These are phyloP conservation scores for Lathyrus tuberosus DNA, from an alignment of 306 rosid genomes.

Conservation along the genomic window DNA sequence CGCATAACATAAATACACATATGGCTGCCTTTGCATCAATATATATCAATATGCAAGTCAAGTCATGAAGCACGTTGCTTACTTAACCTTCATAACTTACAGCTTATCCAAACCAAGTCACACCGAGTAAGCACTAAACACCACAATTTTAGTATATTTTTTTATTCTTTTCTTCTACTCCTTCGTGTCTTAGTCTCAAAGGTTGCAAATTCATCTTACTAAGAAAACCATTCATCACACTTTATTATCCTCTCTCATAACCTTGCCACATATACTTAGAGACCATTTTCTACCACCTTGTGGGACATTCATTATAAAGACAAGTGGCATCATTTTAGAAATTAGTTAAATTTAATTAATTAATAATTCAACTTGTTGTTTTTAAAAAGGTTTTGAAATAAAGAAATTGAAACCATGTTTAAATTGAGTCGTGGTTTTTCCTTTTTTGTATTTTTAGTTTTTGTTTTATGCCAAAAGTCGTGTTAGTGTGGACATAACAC, in stretches of 20 bases:
- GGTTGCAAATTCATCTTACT: conserved; percentile 21
- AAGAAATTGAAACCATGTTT: not conserved
- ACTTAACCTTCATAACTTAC: conserved; percentile 37
- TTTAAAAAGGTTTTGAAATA: conserved; percentile 4
- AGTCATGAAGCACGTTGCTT: conserved; percentile 49
- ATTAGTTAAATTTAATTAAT: not conserved
- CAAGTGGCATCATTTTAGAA: conserved; percentile 36
- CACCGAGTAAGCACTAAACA: conserved; percentile 44
- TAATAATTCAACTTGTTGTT: conserved; percentile 25
- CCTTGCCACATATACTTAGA: conserved; percentile 21
- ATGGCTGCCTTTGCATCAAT: conserved; percentile 31
- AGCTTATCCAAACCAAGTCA: conserved; percentile 46
- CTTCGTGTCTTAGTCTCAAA: conserved; percentile 40
- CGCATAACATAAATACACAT: conserved; percentile 31
- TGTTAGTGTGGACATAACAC: conserved; percentile 47
- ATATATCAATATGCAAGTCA: conserved; percentile 47
- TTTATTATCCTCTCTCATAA: conserved; percentile 11
- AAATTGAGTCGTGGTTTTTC: conserved; percentile 4
- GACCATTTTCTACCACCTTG: conserved; percentile 33
- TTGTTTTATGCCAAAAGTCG: conserved; percentile 41
- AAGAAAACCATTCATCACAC: conserved; percentile 46
- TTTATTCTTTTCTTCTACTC: conserved; percentile 8
- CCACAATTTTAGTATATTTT: not conserved
- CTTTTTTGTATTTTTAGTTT: conserved; percentile 10
- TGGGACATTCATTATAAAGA: conserved; percentile 37